Evolutionary conservation across 1,139 yeast genomes (phyloP), one percentile per base, ranked within the genome.

Genomic region (Pneumocystis murina): DNA sequence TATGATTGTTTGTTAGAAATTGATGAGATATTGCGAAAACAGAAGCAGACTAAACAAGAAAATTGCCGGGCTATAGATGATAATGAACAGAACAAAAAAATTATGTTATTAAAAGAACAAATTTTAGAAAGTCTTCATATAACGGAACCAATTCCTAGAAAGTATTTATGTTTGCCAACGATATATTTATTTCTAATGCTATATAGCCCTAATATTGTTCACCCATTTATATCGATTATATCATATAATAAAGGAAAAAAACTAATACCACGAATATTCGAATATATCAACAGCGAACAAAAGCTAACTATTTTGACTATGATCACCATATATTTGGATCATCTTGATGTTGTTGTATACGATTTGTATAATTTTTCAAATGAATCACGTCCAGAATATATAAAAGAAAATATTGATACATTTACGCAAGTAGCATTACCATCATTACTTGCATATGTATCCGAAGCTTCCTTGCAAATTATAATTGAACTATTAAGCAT

Each of bases 211-310:
- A 16, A 65, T 38, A 55, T 57, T 30, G 35, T 61, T 55, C 88
- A 87, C 71, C 95, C 96, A 57, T 91, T 92, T 71, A 83, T 90
- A 68, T 89, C 90, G 69, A 84, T 90, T 73, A 79, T 92, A 70
- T 83, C 87, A 59, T 88, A 86, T 72, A 88, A 87, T 71, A 92
- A 92, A 76, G 94, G 95, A 65, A 84, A 89, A 77, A 91, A 89
- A 74, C 81, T 90, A 59, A 84, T 92, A 76, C 91, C 92, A 61
- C 84, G 98, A 75, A 81, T 89, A 67, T 89, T 90, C 79, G 86
- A 90, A 72, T 89, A 90, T 73, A 80, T 92, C 71, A 78, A 82
- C 61, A 80, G 86, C 69, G 90, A 87, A 70, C 95, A 89, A 72
- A 84, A 88, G 68, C 78, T 88, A 69, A 85, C 94, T 38, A 80